A percentile compares a stretch with the other conserved stretches of the same genome.
phyloP scores from a whole-genome alignment of 768 basidiomycete genomes.

The Ramaria sp. region DNA sequence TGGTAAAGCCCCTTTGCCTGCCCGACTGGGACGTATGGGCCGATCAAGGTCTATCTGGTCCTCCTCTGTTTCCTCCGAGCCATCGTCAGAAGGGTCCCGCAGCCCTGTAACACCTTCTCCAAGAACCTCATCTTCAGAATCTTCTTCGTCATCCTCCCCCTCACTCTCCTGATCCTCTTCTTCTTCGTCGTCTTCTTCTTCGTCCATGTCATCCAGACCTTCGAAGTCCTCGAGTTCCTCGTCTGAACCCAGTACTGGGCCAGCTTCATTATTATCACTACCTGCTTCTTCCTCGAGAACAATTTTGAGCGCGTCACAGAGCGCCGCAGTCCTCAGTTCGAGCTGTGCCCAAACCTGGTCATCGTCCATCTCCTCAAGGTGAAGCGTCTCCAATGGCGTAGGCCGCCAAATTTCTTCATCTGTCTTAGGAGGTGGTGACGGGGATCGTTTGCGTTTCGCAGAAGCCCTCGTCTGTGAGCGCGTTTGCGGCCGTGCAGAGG shows the following conservation, averaged over 20 bases:
- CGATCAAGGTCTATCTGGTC: slow-evolving; percentile 18
- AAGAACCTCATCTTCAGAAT: slow-evolving; percentile 16
- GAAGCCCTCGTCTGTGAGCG: slow-evolving; percentile 46
- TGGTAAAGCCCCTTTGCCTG: slow-evolving; percentile 10
- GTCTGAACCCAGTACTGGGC: too few species aligned
- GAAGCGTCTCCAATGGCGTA: slow-evolving; percentile 72
- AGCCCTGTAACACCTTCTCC: slow-evolving; percentile 20
- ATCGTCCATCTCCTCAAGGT: slow-evolving; percentile 65
- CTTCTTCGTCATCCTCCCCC: slow-evolving; percentile 21
- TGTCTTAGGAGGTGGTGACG: slow-evolving; percentile 20
- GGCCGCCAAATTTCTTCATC: slow-evolving; percentile 23
- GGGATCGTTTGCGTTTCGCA: slow-evolving; percentile 27
- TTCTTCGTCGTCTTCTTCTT: slow-evolving; percentile 19
- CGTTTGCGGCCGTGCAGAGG: slow-evolving; percentile 62
- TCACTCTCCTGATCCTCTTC: slow-evolving; percentile 22
- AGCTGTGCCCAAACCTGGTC: slow-evolving; percentile 94
- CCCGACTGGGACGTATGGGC: slow-evolving; percentile 15
- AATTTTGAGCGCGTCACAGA: slow-evolving; percentile 59
- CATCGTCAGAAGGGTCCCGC: slow-evolving; percentile 22
- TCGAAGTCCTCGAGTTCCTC: slow-evolving; percentile 14
- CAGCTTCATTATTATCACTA: slow-evolving; percentile 22
- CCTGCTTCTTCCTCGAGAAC: slow-evolving; percentile 36
- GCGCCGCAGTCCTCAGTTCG: slow-evolving; percentile 62
- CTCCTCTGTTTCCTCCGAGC: slow-evolving; percentile 12
- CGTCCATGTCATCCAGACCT: slow-evolving; percentile 11